Evolutionary conservation across 257 asterid species (phyloP).

Genomic region (Mitragyna speciosa): DNA sequence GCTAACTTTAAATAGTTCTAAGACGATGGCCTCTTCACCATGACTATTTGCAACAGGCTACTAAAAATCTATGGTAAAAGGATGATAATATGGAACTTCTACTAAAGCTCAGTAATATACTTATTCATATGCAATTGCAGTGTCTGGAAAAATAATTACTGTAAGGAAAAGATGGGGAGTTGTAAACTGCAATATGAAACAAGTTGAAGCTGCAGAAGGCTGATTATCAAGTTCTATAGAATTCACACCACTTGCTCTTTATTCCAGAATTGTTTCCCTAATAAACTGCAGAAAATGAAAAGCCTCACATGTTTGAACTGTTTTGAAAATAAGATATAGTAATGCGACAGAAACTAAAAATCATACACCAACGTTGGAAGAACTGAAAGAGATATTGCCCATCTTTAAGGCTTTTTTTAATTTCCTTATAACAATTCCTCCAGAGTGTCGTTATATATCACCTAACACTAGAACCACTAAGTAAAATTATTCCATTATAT

Average conservation of each 20-base stretch:
- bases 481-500: not conserved
- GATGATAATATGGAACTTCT: no score
- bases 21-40: no score
- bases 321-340: not conserved
- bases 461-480: not conserved
- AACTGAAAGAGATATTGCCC: not conserved
- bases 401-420: not conserved
- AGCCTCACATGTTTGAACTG: not conserved
- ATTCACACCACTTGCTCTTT: not conserved
- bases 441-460: not conserved
- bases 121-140: no score
- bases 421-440: not conserved
- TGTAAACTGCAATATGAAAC: not conserved
- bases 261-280: not conserved
- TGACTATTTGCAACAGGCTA: no score
- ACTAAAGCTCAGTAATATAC: no score
- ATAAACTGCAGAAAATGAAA: no score
- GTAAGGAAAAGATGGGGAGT: not conserved
- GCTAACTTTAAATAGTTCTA: no score
- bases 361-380: not conserved
- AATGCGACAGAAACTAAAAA: not conserved
- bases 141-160: no score
- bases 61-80: no score
- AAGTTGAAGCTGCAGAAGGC: not conserved
- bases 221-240: not conserved